phyloP scores from a whole-genome alignment of 176 grass and related monocot species.

The Ampelocalamus luodianensis region DNA sequence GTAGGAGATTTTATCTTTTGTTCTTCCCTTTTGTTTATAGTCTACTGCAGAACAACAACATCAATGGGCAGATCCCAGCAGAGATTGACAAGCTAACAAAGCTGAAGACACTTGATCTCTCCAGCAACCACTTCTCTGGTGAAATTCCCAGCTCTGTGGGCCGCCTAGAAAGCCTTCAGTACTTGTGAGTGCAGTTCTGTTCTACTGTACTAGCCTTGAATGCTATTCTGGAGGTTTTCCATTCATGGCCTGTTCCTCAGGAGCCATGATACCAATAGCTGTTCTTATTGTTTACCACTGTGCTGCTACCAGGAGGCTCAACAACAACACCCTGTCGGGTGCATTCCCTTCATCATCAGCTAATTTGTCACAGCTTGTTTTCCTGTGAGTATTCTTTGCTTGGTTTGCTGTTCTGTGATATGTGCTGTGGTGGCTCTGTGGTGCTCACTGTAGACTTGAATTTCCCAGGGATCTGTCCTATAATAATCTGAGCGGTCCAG shows the following conservation, averaged over 20 bases:
- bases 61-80: constrained; percentile 64
- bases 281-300: constrained; percentile 38
- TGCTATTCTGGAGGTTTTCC: constrained; percentile 16
- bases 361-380: constrained; percentile 73
- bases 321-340: constrained; percentile 76
- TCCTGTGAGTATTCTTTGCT: constrained; percentile 68
- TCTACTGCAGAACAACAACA: constrained; percentile 85
- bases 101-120: constrained; percentile 83
- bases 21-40: constrained; percentile 45
- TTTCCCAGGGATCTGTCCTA: constrained; percentile 83
- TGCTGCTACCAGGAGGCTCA: constrained; percentile 67
- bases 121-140: constrained; percentile 75
- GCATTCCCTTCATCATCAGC: constrained; percentile 57
- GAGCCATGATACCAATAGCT: not conserved
- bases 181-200: constrained; percentile 61
- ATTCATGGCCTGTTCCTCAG: constrained; percentile 17
- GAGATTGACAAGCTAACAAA: constrained; percentile 76
- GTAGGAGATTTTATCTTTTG: constrained; percentile 19
- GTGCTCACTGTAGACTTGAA: constrained; percentile 37
- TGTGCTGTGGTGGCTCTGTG: constrained; percentile 16
- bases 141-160: constrained; percentile 66
- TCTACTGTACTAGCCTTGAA: constrained; percentile 22
- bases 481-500: constrained; percentile 76
- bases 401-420: constrained; percentile 23
- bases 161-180: constrained; percentile 70